These are phyloP conservation scores for Chenopodium quinoa DNA, from an alignment of 148 eudicot genomes.

Conservation along the genomic window DNA sequence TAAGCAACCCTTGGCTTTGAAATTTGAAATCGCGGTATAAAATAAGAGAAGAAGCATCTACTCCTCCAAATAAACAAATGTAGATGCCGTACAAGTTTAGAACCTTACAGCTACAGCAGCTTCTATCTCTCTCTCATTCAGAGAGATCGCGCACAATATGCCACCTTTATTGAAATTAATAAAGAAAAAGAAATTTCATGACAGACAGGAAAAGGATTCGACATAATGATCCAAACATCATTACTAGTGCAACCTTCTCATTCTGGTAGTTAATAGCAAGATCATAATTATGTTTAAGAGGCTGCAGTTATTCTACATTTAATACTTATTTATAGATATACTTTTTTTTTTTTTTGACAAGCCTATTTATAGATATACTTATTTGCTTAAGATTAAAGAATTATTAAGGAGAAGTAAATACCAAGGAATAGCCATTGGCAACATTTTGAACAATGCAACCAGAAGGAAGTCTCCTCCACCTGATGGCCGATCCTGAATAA, in stretches of 20 bases:
- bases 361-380: not conserved
- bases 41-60: constrained; percentile 39
- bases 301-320: constrained; percentile 9
- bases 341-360: too few species aligned
- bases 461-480: constrained; percentile 74
- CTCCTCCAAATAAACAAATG: constrained; percentile 24
- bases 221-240: constrained; percentile 33
- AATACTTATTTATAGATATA: not conserved
- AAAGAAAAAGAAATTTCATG: not conserved
- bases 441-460: constrained; percentile 75
- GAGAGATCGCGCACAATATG: constrained; percentile 24
- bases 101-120: constrained; percentile 37
- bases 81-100: constrained; percentile 36
- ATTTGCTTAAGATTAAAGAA: not conserved
- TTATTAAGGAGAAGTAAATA: constrained; percentile 28
- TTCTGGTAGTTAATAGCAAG: constrained; percentile 12
- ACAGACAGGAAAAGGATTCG: constrained; percentile 11
- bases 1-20: constrained; percentile 34
- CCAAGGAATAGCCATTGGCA: constrained; percentile 71
- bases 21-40: constrained; percentile 24
- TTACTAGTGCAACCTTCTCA: constrained; percentile 25
- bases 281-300: constrained; percentile 24
- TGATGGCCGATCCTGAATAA: constrained; percentile 27
- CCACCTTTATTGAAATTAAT: constrained; percentile 24
- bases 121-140: constrained; percentile 27